Base-by-base conservation (phyloP, 495 filamentous ascomycete species). In the Lineolata rhizophorae region DNA sequence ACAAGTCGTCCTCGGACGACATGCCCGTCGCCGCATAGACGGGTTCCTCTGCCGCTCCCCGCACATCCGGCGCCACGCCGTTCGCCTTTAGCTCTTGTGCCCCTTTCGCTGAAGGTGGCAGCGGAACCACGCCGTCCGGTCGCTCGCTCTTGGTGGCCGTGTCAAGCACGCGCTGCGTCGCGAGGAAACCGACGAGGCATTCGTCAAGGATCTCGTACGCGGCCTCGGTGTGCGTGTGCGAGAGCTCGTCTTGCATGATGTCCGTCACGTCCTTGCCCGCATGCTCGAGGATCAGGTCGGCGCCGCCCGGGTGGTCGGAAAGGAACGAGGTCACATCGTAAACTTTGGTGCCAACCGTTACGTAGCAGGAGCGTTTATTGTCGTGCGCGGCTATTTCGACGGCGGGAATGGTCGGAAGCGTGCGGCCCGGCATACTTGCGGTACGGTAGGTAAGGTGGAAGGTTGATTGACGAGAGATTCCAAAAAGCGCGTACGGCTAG, bases 261-360 rank as follows among this genome's bases (percentile, higher is more conserved):
- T 72, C 64, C 20, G 57, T 58, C 30, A 93, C 62, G 52, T 99
- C 90, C 53, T 81, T 80, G 29, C 85, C 87, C 20, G 64, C 87
- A 55, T 87, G 83, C 32, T 91, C 75, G 29, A 95, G 60, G 35
- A 99, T 71, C 36, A 95, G 51, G 36, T 94, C 80, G 42, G 66
- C 67, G 34, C 90, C 90, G 38, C 85, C 90, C 20, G 90, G 90
- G 50, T 99, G 90, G 37, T 76, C 69, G 29, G 74, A 62, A 33
- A 94, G 48, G 45, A 99, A 99, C 17, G 70, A 61, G 16, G 90
- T 92, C 37, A 99, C 65, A 62, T 99, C 82, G 65, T 81, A 95
- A 43, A 95, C 87, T 41, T 84, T 85, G 17, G 62, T 64, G 20
- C 81, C 87, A 27, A 93, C 51, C 0, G 79, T 84, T 40, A 99